Percentiles rank a stretch among this genome's conserved stretches.
Conservation (phyloP, 2,329 filamentous ascomycete species). For the Pseudopyrenochaeta lycopersici region DNA sequence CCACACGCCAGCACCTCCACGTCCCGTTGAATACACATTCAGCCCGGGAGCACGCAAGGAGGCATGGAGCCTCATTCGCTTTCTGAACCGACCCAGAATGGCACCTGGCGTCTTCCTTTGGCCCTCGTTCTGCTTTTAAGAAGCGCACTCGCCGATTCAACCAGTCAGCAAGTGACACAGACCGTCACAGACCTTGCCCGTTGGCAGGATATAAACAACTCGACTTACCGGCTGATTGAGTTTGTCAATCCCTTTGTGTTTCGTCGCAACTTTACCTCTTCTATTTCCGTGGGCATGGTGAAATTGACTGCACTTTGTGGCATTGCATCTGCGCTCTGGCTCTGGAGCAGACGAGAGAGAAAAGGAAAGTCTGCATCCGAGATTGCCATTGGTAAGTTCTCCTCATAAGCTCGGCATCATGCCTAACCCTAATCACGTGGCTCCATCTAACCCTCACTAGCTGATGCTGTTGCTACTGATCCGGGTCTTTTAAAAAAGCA, state of each 20-base stretch:
- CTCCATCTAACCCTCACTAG: constrained; percentile 18
- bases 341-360: constrained; percentile 35
- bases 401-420: constrained; percentile 15
- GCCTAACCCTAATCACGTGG: constrained; percentile 14
- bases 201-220: constrained; percentile 39
- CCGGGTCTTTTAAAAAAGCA: constrained; percentile 82
- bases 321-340: constrained; percentile 46
- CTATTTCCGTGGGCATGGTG: constrained; percentile 49
- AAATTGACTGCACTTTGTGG: constrained; percentile 49
- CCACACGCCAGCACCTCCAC: constrained; percentile 30
- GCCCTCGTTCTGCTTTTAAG: constrained; percentile 45
- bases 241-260: constrained; percentile 35
- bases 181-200: constrained; percentile 34
- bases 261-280: constrained; percentile 22
- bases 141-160: constrained; percentile 33
- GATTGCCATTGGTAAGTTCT: constrained; percentile 34
- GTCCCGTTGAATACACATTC: constrained; percentile 47
- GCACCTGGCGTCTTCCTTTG: constrained; percentile 49
- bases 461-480: constrained; percentile 67
- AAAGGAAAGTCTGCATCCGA: constrained; percentile 31
- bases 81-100: constrained; percentile 36
- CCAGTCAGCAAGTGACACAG: constrained; percentile 33
- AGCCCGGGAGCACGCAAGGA: constrained; percentile 39
- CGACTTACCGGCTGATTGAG: constrained; percentile 26
- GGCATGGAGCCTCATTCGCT: constrained; percentile 50